Evolutionary conservation across 139 green algal genomes (phyloP), one percentile per base, ranked within the genome.

Genomic region (Ettlia oleoabundans): DNA sequence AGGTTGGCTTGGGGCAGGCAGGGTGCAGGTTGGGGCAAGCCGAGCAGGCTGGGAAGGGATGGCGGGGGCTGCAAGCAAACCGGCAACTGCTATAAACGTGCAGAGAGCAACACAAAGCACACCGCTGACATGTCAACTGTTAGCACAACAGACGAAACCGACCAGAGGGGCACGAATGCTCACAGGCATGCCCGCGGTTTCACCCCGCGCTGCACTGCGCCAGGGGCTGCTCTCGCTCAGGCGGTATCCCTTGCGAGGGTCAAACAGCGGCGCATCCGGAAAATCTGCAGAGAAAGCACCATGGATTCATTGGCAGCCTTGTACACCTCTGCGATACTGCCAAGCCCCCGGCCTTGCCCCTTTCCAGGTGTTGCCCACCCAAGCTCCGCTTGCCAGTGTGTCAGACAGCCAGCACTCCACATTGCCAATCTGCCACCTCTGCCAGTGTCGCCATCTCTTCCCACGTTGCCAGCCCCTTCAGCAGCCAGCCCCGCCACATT

Each of bases 191-290:
- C 47, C 13, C 15, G 13, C 47, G 13, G 47, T 15, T n/a, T 28
- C 51, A 26, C 41, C 72, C 2, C 35, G 28, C 19, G 52, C 24
- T 38, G 43, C 65, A 47, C 37, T 68, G 26, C 51, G 40, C 43
- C 62, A 35, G 24, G 15, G 3, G 35, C 3, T 35, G 40, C 26
- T 40, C 37, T 63, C 33, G 47, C 53, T 82, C 37, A 88, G 71
- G 8, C n/a, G 26, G 26, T 63, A 64, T 8, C 84, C 84, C 0
- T 13, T 21, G 2, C 58, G 32, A 2, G 89, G 90, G 71, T 96
- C 86, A 66, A 96, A 96, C 24, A 96, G 53, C 0, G 86, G 89
- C 38, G 87, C 78, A 41, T 87, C 82, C 24, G 87, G 52, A 72
- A 94, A 95, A 30, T 88, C 84, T 18, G 58, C 37, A 73, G n/a